Conservation (phyloP, 1,284 basidiomycete genomes). For the Uromyces viciae-fabae region DNA sequence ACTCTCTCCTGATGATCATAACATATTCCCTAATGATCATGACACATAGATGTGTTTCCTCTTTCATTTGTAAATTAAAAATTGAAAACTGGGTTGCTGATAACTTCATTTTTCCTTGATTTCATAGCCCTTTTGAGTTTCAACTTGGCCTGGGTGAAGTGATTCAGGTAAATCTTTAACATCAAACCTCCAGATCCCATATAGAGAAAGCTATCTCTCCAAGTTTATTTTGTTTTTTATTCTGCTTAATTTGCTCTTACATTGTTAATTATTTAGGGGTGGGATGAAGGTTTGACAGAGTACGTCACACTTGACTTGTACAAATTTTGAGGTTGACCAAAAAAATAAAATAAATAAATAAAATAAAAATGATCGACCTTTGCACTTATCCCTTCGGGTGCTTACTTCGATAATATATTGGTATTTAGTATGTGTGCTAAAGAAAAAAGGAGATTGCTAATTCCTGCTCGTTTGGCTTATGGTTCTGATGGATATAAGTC, state of each 20-base stretch:
- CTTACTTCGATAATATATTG: background rate
- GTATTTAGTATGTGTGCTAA: constrained; percentile 29
- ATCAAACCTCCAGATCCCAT: background rate
- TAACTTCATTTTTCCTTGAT: background rate
- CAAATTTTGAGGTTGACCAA: background rate
- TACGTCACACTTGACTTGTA: background rate
- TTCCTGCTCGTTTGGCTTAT: constrained; percentile 29
- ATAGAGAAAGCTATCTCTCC: background rate
- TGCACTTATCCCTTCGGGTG: background rate
- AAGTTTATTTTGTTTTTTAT: background rate
- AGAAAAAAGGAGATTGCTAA: constrained; percentile 19
- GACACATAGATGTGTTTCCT: too few relatives aligned
- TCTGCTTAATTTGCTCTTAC: background rate
- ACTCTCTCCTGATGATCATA: background rate
- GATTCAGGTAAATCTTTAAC: background rate
- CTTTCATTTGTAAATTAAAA: too few relatives aligned
- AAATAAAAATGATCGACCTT: background rate
- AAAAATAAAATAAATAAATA: background rate
- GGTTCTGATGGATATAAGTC: background rate
- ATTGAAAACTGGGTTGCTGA: too few relatives aligned
- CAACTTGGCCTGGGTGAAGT: constrained; percentile 8
- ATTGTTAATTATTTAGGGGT: background rate
- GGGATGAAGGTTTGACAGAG: constrained; percentile 17
- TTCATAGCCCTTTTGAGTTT: constrained; percentile 25
- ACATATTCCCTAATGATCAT: too few relatives aligned